Base-by-base conservation (phyloP, 176 grass and related monocot species). In the Otatea glauca region DNA sequence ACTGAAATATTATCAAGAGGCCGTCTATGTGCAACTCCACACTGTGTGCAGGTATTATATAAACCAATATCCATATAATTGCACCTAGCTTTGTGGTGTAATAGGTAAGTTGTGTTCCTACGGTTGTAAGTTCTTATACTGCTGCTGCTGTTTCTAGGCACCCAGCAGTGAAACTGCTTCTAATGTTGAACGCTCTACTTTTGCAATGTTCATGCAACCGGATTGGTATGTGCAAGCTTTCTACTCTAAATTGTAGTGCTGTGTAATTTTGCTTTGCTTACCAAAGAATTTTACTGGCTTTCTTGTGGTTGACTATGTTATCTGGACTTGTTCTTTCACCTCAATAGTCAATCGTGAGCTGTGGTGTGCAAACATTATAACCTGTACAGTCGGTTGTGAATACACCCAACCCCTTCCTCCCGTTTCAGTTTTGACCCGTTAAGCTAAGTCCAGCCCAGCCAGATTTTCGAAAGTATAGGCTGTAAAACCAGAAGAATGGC, bases 171-270 rank as follows among this genome's bases (percentile, higher is more conserved):
- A 89, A 88, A 90, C 89, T 81, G 88, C 89, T 70, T 88, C 85
- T 62, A 84, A 88, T 71, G 86, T 98, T 89, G 96, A 93, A 13
- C 89, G 96, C 13, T 95, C 83, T 73, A 98, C 93, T 32, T 95
- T 98, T 34, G 93, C 93, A 80, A 72, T 98, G 88, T 98, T 98
- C 77, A 93, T 98, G 93, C 96, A 98, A 83, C 96, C 91, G n/a
- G 89, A 95, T 79, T 98, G 93, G 96, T 95, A 95, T 18, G 79
- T 32, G 2, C 41, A 35, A n/a, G 10, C 0, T n/a, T 18, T 48
- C 32, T 21, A 9, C 23, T 15, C 3, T 53, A 60, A 61, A 60
- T 54, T 61, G 7, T 51, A 43, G 9, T 64, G 4, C 11, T 75
- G 4, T 17, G 10, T 23, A 15, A 13, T 25, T 24, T 69, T 68